A percentile compares a stretch with the other conserved stretches of the same genome.
phyloP scores from a whole-genome alignment of 192 early-diverging fungal genomes.

The Gaertneriomyces sp. region DNA sequence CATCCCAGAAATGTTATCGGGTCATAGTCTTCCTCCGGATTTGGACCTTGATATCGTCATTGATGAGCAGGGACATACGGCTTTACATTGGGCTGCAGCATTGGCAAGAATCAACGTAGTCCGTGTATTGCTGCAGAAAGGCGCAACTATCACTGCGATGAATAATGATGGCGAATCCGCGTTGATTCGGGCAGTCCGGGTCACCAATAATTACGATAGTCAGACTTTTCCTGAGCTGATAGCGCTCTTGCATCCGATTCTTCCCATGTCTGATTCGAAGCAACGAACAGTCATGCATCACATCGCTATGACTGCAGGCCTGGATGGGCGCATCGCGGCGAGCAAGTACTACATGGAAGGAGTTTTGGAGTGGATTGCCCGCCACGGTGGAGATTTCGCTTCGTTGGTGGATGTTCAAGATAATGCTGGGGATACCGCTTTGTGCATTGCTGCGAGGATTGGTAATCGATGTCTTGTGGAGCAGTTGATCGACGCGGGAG shows the following conservation, averaged over 20 bases:
- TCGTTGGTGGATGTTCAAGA: constrained; percentile 64
- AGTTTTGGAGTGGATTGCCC: constrained; percentile 63
- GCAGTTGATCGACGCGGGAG: constrained; percentile 63
- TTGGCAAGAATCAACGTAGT: constrained; percentile 73
- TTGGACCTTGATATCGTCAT: constrained; percentile 80
- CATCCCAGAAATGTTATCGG: constrained; percentile 56
- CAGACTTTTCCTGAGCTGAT: constrained; percentile 73
- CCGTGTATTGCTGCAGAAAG: constrained; percentile 69
- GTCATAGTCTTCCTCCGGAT: constrained; percentile 42
- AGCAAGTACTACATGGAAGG: constrained; percentile 89
- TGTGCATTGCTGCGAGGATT: constrained; percentile 82
- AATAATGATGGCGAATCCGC: constrained; percentile 87
- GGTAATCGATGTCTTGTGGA: constrained; percentile 79
- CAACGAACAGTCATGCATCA: constrained; percentile 91
- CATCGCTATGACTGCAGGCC: constrained; percentile 67
- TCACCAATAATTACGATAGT: constrained; percentile 81
- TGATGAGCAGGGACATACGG: constrained; percentile 92
- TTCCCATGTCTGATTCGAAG: constrained; percentile 71
- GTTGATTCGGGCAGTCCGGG: constrained; percentile 81
- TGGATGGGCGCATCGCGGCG: constrained; percentile 67
- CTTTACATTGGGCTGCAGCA: constrained; percentile 95
- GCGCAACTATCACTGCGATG: constrained; percentile 62
- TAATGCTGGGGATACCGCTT: constrained; percentile 72
- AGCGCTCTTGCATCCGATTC: constrained; percentile 68
- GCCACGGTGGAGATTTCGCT: constrained; percentile 43